phyloP scores from a whole-genome alignment of 2,329 filamentous ascomycete genomes.

The Fusarium musae region DNA sequence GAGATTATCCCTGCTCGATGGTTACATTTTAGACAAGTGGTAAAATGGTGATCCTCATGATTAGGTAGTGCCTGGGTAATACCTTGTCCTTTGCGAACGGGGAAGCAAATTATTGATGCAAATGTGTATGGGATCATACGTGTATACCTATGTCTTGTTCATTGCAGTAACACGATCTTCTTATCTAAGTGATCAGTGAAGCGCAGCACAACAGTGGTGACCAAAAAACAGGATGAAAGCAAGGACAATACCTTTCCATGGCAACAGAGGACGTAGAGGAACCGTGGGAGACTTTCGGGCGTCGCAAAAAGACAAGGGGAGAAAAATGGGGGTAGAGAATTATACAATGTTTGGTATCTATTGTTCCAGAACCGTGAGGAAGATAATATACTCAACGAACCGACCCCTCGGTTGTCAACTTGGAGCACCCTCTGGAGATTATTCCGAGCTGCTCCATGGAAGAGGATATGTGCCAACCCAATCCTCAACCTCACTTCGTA shows the following conservation, averaged over 20 bases:
- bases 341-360: not conserved
- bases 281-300: not conserved
- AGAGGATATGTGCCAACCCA: constrained; percentile 81
- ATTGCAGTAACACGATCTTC: not conserved
- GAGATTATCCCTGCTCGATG: not conserved
- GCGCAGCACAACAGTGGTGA: not conserved
- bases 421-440: not conserved
- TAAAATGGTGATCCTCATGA: not conserved
- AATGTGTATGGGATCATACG: not conserved
- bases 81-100: not conserved
- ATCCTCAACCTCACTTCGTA: constrained; percentile 79
- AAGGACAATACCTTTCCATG: not conserved
- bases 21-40: not conserved
- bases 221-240: not conserved
- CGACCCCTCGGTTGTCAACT: not conserved
- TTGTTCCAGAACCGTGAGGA: not conserved
- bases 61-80: not conserved
- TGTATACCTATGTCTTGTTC: not conserved
- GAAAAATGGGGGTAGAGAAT: not conserved
- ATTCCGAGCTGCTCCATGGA: constrained; percentile 67
- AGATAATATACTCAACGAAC: not conserved
- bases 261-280: not conserved
- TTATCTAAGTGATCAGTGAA: not conserved
- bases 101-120: not conserved
- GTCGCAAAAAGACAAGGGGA: not conserved